Percentiles rank a stretch among this genome's conserved stretches.
phyloP scores from a whole-genome alignment of 306 rosid species.

The Inga laurina region DNA sequence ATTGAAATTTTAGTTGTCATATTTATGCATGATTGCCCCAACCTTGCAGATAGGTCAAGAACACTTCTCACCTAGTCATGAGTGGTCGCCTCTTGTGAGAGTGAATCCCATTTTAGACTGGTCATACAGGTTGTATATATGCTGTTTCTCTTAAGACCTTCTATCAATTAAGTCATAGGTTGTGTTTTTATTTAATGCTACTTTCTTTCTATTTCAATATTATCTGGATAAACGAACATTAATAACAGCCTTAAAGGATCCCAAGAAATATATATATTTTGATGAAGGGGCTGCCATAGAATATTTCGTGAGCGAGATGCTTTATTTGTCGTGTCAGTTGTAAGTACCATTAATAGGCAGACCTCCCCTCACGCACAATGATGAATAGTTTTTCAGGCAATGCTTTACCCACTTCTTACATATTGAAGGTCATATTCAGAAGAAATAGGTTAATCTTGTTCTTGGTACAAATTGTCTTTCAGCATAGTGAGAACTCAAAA shows the following conservation, averaged over 20 bases:
- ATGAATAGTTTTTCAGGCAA: too few relatives aligned
- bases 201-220: slow-evolving; percentile 23
- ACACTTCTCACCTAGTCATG: slow-evolving; percentile 91
- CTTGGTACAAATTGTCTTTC: not conserved
- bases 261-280: not conserved
- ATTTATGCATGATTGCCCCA: slow-evolving; percentile 21
- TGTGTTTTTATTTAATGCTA: slow-evolving; percentile 13
- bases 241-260: not conserved
- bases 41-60: slow-evolving; percentile 89
- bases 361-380: too few relatives aligned
- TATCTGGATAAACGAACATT: not conserved
- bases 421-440: not conserved
- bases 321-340: slow-evolving; percentile 17
- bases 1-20: not conserved
- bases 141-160: slow-evolving; percentile 8
- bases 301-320: slow-evolving; percentile 25
- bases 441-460: slow-evolving; percentile 19
- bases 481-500: not conserved
- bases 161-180: slow-evolving; percentile 14
- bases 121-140: slow-evolving; percentile 63
- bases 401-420: not conserved
- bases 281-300: not conserved
- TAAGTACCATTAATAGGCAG: too few relatives aligned
- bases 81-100: slow-evolving; percentile 98
- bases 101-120: slow-evolving; percentile 98